phyloP scores from a whole-genome alignment of 148 eudicot genomes.

The Camellia sinensis region DNA sequence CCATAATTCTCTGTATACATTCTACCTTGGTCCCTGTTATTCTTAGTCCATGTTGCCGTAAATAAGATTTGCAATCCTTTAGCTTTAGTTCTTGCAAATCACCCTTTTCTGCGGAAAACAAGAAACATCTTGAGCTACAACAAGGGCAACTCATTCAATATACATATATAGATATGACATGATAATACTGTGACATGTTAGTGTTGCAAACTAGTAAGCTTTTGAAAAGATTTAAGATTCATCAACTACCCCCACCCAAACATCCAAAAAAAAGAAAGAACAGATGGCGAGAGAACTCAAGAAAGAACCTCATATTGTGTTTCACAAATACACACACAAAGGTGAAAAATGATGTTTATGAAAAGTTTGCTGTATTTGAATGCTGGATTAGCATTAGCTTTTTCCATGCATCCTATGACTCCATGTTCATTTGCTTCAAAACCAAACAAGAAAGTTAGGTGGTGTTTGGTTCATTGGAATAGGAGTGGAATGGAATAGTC shows the following conservation, averaged over 20 bases:
- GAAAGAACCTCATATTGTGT: neutral
- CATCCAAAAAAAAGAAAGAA: too few species aligned
- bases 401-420: neutral
- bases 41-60: conserved; percentile 65
- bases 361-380: neutral
- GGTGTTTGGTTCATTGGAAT: too few species aligned
- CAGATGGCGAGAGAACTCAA: neutral
- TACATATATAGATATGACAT: neutral
- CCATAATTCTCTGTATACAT: conserved; percentile 58
- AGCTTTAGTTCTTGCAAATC: conserved; percentile 48
- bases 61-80: conserved; percentile 55
- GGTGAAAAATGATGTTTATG: neutral
- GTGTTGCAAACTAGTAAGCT: neutral
- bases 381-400: neutral
- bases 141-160: too few species aligned
- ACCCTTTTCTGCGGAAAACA: conserved; percentile 46
- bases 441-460: too few species aligned
- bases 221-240: too few species aligned
- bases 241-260: too few species aligned
- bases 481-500: too few species aligned
- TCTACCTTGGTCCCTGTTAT: conserved; percentile 73
- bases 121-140: neutral
- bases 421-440: too few species aligned
- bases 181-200: neutral
- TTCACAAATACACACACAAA: too few species aligned